Conservation (phyloP, 768 basidiomycete species). For the Lyophyllum semitale region DNA sequence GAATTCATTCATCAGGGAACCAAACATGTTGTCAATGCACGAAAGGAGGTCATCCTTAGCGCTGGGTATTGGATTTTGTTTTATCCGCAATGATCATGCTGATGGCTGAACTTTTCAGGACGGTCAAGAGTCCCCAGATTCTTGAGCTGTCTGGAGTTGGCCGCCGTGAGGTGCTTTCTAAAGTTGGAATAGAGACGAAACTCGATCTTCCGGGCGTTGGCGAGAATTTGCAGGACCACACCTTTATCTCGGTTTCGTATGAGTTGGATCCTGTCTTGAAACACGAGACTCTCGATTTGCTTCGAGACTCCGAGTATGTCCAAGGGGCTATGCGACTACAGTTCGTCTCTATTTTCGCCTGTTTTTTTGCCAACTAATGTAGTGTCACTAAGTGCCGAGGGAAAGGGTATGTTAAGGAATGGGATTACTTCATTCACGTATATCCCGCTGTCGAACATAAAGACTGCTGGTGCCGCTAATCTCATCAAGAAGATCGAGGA, state of each 20-base stretch:
- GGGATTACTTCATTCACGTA: conserved; percentile 29
- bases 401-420: conserved; percentile 24
- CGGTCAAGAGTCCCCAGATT: conserved; percentile 19
- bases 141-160: conserved; percentile 23
- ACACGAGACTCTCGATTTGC: conserved; percentile 8
- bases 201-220: conserved; percentile 19
- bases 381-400: conserved; percentile 18
- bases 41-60: conserved; percentile 52
- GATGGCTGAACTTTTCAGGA: not conserved
- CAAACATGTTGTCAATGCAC: conserved; percentile 36
- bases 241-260: conserved; percentile 2
- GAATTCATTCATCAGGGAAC: conserved; percentile 37
- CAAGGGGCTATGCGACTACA: conserved; percentile 4
- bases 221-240: conserved; percentile 21
- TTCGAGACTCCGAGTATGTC: conserved; percentile 4
- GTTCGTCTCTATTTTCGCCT: not conserved
- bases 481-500: conserved; percentile 22
- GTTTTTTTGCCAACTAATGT: not conserved
- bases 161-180: conserved; percentile 2
- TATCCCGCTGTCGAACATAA: conserved; percentile 24
- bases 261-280: conserved; percentile 8
- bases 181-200: conserved; percentile 12
- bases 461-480: conserved; percentile 15
- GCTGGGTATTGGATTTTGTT: conserved; percentile 31
- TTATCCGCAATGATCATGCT: not conserved